phyloP scores from a whole-genome alignment of 805 yeast genomes.

The Zygotorulaspora sp. region DNA sequence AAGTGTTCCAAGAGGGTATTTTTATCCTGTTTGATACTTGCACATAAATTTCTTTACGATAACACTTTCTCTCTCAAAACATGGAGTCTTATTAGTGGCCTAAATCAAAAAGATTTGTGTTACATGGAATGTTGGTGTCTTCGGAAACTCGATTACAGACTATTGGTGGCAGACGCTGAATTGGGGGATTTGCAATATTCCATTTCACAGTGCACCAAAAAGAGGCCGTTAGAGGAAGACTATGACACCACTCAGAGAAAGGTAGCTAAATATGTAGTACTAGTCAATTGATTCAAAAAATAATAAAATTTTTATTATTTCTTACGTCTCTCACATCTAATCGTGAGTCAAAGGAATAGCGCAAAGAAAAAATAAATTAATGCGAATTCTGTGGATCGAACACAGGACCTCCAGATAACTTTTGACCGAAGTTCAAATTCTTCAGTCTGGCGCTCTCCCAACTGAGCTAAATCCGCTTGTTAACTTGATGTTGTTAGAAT shows the following conservation, averaged over 20 bases:
- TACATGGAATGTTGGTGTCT: slow-evolving; percentile 26
- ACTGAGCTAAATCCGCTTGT: slow-evolving; percentile 43
- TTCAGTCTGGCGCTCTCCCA: slow-evolving; percentile 45
- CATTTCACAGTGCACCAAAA: background rate
- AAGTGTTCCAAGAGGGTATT: slow-evolving; percentile 21
- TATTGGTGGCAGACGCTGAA: slow-evolving; percentile 8
- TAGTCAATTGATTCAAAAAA: background rate
- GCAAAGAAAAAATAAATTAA: too few relatives aligned
- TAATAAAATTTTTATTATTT: too few relatives aligned
- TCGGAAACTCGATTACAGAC: slow-evolving; percentile 17
- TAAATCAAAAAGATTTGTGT: slow-evolving; percentile 16
- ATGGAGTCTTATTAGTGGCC: slow-evolving; percentile 23
- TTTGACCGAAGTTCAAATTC: slow-evolving; percentile 23
- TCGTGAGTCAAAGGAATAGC: too few relatives aligned
- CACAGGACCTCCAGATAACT: slow-evolving; percentile 63
- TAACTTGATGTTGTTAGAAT: too few relatives aligned
- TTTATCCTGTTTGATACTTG: slow-evolving; percentile 21
- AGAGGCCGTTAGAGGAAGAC: slow-evolving; percentile 2
- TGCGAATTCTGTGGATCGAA: slow-evolving; percentile 71
- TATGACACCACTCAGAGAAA: background rate
- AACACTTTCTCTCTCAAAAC: slow-evolving; percentile 21
- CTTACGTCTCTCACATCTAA: background rate
- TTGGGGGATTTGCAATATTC: slow-evolving; percentile 5
- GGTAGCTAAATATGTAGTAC: slow-evolving; percentile 1
- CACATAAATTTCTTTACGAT: slow-evolving; percentile 24